These are phyloP conservation scores for Kwoniella sp. DNA, from an alignment of 768 basidiomycete genomes.

Conservation along the genomic window DNA sequence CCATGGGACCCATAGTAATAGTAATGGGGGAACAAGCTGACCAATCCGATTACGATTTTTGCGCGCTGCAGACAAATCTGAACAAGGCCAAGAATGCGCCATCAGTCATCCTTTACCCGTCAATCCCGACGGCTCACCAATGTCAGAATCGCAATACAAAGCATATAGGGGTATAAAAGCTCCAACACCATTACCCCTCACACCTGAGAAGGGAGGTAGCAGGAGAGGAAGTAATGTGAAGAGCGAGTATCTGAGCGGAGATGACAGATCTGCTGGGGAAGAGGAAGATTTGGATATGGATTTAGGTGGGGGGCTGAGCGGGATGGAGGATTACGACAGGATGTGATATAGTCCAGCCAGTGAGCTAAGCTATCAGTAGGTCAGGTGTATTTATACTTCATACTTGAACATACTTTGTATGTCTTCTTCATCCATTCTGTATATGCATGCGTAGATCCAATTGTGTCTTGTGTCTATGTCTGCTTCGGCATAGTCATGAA, in stretches of 20 bases:
- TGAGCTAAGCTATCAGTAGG: too few species aligned
- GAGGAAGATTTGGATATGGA: constrained; percentile 22
- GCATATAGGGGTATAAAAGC: constrained; percentile 38
- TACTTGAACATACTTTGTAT: too few species aligned
- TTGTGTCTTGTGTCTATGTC: too few species aligned
- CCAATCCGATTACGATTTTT: too few species aligned
- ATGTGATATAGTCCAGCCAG: too few species aligned
- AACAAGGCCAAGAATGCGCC: constrained; percentile 77
- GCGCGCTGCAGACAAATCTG: constrained; percentile 64
- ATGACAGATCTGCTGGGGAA: constrained; percentile 29
- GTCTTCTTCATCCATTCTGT: too few species aligned
- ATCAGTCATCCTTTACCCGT: constrained; percentile 57
- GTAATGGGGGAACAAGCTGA: too few species aligned
- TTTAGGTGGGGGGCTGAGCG: constrained; percentile 31
- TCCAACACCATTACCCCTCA: neutral
- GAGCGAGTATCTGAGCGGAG: constrained; percentile 20
- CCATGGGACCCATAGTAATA: too few species aligned
- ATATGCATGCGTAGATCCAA: too few species aligned
- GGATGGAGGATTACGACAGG: constrained; percentile 49
- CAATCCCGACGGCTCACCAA: constrained; percentile 54
- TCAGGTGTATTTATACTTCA: too few species aligned
- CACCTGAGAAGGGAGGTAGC: constrained; percentile 1
- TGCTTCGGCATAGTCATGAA: too few species aligned
- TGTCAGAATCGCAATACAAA: constrained; percentile 54
- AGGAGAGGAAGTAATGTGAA: constrained; percentile 19